Evolutionary conservation across 805 yeast species (phyloP).

Genomic region (Myxozyma udenii): DNA sequence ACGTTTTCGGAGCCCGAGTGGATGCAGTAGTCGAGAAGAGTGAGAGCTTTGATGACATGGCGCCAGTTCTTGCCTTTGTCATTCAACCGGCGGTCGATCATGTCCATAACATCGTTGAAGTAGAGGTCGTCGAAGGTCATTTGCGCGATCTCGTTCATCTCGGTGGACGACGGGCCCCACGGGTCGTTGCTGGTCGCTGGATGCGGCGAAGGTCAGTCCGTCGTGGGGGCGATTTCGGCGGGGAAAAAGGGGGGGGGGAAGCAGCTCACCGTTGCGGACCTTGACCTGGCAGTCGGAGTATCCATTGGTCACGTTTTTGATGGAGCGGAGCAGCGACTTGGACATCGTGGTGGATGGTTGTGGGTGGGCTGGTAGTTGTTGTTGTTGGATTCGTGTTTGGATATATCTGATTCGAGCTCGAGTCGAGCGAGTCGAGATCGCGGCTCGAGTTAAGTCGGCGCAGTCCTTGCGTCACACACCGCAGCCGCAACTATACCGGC

Average conservation of each 20-base stretch:
- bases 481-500: too few species aligned
- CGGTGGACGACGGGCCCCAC: constrained; percentile 73
- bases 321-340: constrained; percentile 24
- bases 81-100: constrained; percentile 84
- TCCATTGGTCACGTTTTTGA: constrained; percentile 83
- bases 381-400: not conserved
- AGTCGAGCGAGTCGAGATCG: not conserved
- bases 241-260: not conserved
- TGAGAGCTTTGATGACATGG: constrained; percentile 86
- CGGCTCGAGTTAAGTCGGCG: not conserved
- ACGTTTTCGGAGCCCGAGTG: constrained; percentile 84
- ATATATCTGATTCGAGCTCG: not conserved
- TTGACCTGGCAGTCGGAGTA: constrained; percentile 80
- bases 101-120: constrained; percentile 86
- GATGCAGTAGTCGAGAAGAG: constrained; percentile 83
- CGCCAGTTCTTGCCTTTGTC: constrained; percentile 98
- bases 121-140: constrained; percentile 65
- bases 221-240: not conserved
- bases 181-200: constrained; percentile 83
- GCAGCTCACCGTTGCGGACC: constrained; percentile 59
- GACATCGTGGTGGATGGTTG: constrained; percentile 7
- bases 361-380: not conserved
- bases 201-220: not conserved
- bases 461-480: not conserved
- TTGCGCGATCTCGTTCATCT: constrained; percentile 79